Conservation (phyloP, 1,284 basidiomycete species). For the Irpex sp. region DNA sequence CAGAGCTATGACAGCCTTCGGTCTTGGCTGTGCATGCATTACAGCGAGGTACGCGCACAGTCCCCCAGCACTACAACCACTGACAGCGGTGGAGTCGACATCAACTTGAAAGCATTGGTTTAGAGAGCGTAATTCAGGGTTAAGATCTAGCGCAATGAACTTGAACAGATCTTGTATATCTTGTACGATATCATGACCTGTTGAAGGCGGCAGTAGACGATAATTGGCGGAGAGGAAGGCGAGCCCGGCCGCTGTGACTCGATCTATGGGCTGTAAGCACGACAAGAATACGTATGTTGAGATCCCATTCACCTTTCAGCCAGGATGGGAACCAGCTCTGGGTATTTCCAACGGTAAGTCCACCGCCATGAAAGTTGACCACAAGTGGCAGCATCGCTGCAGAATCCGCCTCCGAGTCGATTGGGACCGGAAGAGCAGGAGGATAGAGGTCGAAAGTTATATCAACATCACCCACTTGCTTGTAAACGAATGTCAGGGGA, state of each 20-base stretch:
- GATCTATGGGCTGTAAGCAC: constrained; percentile 27
- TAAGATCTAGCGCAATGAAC: constrained; percentile 35
- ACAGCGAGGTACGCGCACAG: constrained; percentile 60
- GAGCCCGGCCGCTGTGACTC: constrained; percentile 38
- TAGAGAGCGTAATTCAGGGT: constrained; percentile 13
- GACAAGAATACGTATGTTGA: neutral
- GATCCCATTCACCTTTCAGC: constrained; percentile 39
- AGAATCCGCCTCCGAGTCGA: neutral
- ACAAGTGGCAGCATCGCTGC: constrained; percentile 35
- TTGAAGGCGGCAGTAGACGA: constrained; percentile 49
- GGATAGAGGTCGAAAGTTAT: constrained; percentile 20
- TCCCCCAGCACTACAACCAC: constrained; percentile 58
- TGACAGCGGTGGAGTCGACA: constrained; percentile 40
- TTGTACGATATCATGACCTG: constrained; percentile 48
- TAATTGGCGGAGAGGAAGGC: constrained; percentile 60
- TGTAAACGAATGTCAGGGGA: constrained; percentile 15
- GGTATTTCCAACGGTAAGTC: constrained; percentile 51
- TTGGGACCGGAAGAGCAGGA: constrained; percentile 1
- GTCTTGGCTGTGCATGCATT: constrained; percentile 44
- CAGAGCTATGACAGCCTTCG: constrained; percentile 47
- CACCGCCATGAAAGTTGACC: constrained; percentile 62
- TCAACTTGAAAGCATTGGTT: constrained; percentile 29
- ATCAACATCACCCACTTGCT: constrained; percentile 8
- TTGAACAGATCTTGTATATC: constrained; percentile 51
- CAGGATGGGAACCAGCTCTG: constrained; percentile 57